Percentiles rank a stretch among this genome's conserved stretches.
phyloP scores from a whole-genome alignment of 345 rosid species.

The Lumnitzera racemosa region DNA sequence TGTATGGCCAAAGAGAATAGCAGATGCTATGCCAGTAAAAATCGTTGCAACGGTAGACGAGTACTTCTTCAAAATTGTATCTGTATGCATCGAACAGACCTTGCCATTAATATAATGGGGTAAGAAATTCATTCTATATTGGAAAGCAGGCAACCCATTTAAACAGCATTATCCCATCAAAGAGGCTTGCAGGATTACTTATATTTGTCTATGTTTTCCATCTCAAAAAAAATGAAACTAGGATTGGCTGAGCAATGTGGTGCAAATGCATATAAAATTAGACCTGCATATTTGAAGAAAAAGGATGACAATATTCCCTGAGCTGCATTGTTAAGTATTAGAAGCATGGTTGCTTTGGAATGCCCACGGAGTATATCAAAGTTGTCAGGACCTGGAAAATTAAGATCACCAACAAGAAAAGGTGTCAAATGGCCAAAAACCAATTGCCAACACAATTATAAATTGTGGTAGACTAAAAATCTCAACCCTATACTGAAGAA shows the following conservation, averaged over 20 bases:
- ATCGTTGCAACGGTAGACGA: conserved; percentile 35
- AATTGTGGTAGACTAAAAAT: no score
- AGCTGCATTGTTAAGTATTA: conserved; percentile 34
- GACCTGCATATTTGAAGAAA: conserved; percentile 40
- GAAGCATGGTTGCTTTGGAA: conserved; percentile 31
- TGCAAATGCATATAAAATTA: neutral
- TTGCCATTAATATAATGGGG: neutral
- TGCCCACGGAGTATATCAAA: conserved; percentile 26
- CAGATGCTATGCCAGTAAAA: conserved; percentile 34
- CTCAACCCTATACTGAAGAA: no score
- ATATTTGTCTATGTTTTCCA: no score
- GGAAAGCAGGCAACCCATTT: no score
- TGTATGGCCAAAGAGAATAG: conserved; percentile 29
- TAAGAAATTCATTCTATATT: neutral
- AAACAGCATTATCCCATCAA: no score
- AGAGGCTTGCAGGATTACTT: no score
- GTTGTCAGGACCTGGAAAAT: conserved; percentile 22
- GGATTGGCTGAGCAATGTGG: neutral
- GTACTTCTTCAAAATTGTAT: conserved; percentile 37
- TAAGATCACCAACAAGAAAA: neutral
- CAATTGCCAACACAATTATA: no score
- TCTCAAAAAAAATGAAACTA: neutral
- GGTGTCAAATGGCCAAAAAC: no score
- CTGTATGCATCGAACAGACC: conserved; percentile 10
- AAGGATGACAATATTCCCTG: conserved; percentile 36